These are phyloP conservation scores for Auriscalpium vulgare DNA, from an alignment of 768 basidiomycete genomes.

Conservation along the genomic window DNA sequence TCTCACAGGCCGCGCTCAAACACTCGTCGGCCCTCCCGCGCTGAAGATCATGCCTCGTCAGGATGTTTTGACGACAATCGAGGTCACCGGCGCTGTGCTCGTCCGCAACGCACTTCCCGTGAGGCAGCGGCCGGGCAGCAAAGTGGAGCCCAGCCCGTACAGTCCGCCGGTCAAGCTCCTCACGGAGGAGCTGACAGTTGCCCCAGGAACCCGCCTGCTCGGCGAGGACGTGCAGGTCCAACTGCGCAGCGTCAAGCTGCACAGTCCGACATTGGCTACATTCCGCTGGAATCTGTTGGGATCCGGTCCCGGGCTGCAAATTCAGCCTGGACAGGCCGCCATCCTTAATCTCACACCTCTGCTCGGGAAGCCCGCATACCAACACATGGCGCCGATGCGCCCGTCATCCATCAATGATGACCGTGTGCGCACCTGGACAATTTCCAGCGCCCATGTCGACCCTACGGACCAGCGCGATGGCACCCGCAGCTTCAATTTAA, in stretches of 20 bases:
- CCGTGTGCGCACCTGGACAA: conserved; percentile 57
- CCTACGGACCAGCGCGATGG: conserved; percentile 6
- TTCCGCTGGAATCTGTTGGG: conserved; percentile 39
- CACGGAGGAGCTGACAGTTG: conserved; percentile 34
- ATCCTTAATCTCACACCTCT: conserved; percentile 47
- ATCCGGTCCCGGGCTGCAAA: conserved; percentile 19
- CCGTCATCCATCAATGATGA: conserved; percentile 49
- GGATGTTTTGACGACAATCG: conserved; percentile 39
- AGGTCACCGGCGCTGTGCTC: conserved; percentile 43
- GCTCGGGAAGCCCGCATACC: conserved; percentile 37
- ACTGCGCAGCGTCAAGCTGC: conserved; percentile 29
- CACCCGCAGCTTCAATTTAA: conserved; percentile 33
- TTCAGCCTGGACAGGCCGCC: conserved; percentile 39
- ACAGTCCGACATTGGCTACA: conserved; percentile 42
- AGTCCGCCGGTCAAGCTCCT: conserved; percentile 50
- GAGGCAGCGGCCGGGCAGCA: conserved; percentile 30
- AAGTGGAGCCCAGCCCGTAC: conserved; percentile 37
- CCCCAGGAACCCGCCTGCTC: conserved; percentile 20
- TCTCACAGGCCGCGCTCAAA: conserved; percentile 48
- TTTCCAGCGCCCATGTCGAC: conserved; percentile 30
- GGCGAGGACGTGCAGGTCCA: conserved; percentile 17
- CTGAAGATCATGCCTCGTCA: conserved; percentile 48
- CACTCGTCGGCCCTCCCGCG: conserved; percentile 40
- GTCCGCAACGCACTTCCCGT: conserved; percentile 48
- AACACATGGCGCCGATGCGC: conserved; percentile 42